Percentiles rank a stretch among this genome's conserved stretches.
Conservation (phyloP, 1,139 yeast genomes). For the Spathaspora jeffriesii region DNA sequence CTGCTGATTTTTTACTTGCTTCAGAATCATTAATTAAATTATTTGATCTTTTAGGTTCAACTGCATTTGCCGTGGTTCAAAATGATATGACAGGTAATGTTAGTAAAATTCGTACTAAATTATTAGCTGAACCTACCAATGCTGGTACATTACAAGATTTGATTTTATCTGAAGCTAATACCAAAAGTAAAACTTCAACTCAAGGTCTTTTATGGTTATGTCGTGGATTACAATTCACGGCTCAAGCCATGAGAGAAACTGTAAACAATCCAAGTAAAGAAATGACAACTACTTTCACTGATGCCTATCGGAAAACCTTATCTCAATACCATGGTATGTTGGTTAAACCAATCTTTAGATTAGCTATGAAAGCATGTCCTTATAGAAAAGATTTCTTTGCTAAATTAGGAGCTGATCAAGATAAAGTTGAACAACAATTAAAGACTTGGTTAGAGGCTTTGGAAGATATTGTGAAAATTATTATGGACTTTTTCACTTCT, state of each 20-base stretch:
- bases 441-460: constrained; percentile 75
- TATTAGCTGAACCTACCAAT: constrained; percentile 63
- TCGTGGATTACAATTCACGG: constrained; percentile 86
- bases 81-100: constrained; percentile 90
- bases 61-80: constrained; percentile 85
- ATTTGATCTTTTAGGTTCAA: constrained; percentile 81
- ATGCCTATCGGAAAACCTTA: constrained; percentile 78
- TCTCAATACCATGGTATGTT: constrained; percentile 81
- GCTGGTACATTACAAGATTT: constrained; percentile 75
- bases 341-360: constrained; percentile 82
- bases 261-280: constrained; percentile 62
- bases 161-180: constrained; percentile 67
- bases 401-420: constrained; percentile 75
- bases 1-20: constrained; percentile 79
- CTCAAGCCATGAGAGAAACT: constrained; percentile 83
- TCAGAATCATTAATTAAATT: constrained; percentile 80
- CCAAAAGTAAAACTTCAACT: constrained; percentile 77
- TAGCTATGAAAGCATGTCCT: constrained; percentile 97
- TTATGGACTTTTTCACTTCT: constrained; percentile 71
- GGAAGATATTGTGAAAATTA: constrained; percentile 70
- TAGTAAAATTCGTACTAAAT: constrained; percentile 67
- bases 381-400: constrained; percentile 84
- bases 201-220: constrained; percentile 90
- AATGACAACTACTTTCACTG: constrained; percentile 76
- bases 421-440: constrained; percentile 64